phyloP scores from a whole-genome alignment of 495 filamentous ascomycete genomes.

The Daldinia caldariorum region DNA sequence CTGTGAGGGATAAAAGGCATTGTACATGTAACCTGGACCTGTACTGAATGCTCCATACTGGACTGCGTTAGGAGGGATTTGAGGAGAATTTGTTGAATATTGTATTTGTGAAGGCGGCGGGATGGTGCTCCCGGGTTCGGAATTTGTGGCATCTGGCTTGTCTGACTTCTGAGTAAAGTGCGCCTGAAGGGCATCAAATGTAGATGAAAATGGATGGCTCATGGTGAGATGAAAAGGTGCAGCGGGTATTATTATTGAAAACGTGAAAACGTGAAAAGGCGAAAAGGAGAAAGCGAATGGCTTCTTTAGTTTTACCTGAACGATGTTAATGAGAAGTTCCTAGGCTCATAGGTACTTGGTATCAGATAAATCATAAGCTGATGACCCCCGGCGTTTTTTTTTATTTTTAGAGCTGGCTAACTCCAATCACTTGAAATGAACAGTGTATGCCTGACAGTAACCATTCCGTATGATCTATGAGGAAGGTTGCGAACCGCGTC shows the following conservation, averaged over 20 bases:
- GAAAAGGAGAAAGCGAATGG: not conserved
- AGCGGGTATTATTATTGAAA: not conserved
- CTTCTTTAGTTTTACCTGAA: conserved; percentile 2
- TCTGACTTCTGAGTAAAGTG: conserved; percentile 34
- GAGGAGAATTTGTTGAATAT: not conserved
- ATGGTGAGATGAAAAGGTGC: conserved; percentile 23
- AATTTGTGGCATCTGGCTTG: conserved; percentile 3
- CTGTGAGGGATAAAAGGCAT: conserved; percentile 1
- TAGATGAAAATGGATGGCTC: conserved; percentile 40
- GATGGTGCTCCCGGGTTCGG: not conserved
- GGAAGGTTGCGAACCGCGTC: not conserved
- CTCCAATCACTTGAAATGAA: conserved; percentile 30
- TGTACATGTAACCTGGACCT: not conserved
- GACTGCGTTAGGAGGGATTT: not conserved
- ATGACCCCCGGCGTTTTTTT: not conserved
- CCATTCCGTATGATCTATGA: conserved; percentile 22
- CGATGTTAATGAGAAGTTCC: not conserved
- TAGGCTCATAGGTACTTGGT: conserved; percentile 2
- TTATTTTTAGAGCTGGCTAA: conserved; percentile 26
- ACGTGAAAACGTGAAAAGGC: not conserved
- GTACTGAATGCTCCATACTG: not conserved
- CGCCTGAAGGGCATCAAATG: conserved; percentile 44
- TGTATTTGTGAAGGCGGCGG: conserved; percentile 12
- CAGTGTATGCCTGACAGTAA: not conserved
- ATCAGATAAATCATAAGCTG: not conserved